Evolutionary conservation across 1,139 yeast genomes (phyloP).

Genomic region (Komagataea norvegica): DNA sequence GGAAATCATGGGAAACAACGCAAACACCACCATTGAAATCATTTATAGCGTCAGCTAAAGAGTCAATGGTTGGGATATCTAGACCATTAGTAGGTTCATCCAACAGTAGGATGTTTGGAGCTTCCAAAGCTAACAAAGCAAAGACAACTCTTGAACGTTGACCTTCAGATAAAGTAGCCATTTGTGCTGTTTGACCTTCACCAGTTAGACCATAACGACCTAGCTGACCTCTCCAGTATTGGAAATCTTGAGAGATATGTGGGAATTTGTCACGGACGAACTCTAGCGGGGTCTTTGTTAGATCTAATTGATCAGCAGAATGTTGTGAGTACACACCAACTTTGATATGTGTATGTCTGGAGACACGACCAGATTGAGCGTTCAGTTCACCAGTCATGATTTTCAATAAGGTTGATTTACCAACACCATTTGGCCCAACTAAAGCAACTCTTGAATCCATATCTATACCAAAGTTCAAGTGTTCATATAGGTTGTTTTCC

Average conservation of each 20-base stretch:
- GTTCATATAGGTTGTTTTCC: constrained; percentile 85
- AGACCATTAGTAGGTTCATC: constrained; percentile 99
- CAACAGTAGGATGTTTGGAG: constrained; percentile 88
- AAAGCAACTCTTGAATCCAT: constrained; percentile 98
- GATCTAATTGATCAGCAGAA: constrained; percentile 95
- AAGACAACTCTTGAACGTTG: constrained; percentile 98
- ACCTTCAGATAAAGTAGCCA: constrained; percentile 98
- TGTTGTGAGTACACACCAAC: constrained; percentile 99
- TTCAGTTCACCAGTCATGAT: constrained; percentile 92
- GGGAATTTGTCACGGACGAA: constrained; percentile 94
- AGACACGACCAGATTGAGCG: constrained; percentile 91
- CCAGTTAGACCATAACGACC: constrained; percentile 99
- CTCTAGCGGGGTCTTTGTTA: constrained; percentile 91
- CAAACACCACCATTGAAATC: constrained; percentile 97
- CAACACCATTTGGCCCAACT: constrained; percentile 99
- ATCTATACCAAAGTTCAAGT: constrained; percentile 96
- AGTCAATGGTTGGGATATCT: constrained; percentile 96
- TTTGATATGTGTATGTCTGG: constrained; percentile 95
- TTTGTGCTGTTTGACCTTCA: constrained; percentile 96
- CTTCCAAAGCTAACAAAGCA: constrained; percentile 90
- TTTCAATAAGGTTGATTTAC: constrained; percentile 93
- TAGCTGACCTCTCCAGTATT: constrained; percentile 97
- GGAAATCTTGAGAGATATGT: constrained; percentile 90
- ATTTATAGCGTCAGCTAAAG: constrained; percentile 93
- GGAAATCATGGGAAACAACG: constrained; percentile 98